phyloP scores from a whole-genome alignment of 108 stramenopile species.

The Thalassiosira profunda region DNA sequence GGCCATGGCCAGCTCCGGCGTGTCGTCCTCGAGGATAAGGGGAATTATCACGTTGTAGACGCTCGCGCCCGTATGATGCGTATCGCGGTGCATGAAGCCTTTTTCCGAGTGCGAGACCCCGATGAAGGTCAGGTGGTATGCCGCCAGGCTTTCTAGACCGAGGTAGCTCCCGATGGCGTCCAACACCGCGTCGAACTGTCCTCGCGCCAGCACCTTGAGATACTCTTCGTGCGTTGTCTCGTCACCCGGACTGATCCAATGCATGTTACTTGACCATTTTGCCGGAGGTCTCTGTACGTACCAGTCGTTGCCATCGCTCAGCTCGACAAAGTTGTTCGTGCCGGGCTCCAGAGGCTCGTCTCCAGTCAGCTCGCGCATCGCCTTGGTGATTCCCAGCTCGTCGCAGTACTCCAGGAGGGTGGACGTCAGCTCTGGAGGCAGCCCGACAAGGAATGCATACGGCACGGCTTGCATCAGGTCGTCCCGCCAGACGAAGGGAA shows the following conservation, averaged over 20 bases:
- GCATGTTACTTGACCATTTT: background rate
- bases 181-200: slow-evolving; percentile 60
- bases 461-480: background rate
- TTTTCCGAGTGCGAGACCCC: slow-evolving; percentile 47
- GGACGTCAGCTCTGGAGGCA: slow-evolving; percentile 51
- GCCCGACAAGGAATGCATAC: slow-evolving; percentile 54
- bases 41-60: slow-evolving; percentile 65
- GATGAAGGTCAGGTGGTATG: slow-evolving; percentile 60
- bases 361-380: background rate
- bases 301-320: background rate
- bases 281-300: background rate
- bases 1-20: slow-evolving; percentile 51
- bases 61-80: slow-evolving; percentile 30
- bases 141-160: slow-evolving; percentile 47
- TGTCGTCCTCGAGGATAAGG: slow-evolving; percentile 38
- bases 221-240: slow-evolving; percentile 35
- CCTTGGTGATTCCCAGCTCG: background rate
- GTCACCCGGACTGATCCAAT: slow-evolving; percentile 43
- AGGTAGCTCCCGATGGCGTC: slow-evolving; percentile 46
- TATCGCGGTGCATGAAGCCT: slow-evolving; percentile 56
- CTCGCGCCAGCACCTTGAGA: slow-evolving; percentile 34
- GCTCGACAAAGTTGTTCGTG: background rate
- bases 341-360: background rate
- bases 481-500: slow-evolving; percentile 57
- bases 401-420: slow-evolving; percentile 42